phyloP scores from a whole-genome alignment of 225 moss, liverwort and hornwort species.

The Anthoceros angustus region DNA sequence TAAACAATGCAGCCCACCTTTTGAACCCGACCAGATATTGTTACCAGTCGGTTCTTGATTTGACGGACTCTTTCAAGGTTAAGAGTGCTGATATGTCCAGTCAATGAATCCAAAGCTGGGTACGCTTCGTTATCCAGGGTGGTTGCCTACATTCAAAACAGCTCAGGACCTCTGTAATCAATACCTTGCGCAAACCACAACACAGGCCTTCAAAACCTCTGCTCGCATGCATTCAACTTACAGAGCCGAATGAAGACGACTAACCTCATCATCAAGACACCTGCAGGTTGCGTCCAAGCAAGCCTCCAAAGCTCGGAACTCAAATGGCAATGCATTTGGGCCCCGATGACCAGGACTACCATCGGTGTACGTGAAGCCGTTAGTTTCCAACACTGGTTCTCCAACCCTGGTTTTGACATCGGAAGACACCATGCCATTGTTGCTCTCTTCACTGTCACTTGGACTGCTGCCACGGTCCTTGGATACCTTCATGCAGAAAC shows the following conservation, averaged over 20 bases:
- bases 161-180: background rate
- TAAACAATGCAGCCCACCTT: conserved; percentile 33
- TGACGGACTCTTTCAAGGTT: conserved; percentile 95
- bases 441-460: conserved; percentile 70
- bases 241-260: background rate
- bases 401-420: conserved; percentile 15
- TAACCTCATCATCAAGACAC: conserved; percentile 78
- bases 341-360: conserved; percentile 72
- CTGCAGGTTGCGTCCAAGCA: conserved; percentile 97
- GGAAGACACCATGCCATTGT: conserved; percentile 21
- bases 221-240: background rate
- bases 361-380: conserved; percentile 45
- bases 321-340: conserved; percentile 85
- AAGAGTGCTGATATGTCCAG: conserved; percentile 78
- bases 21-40: conserved; percentile 83
- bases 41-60: conserved; percentile 93
- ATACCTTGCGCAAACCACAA: background rate
- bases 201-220: background rate
- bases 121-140: conserved; percentile 77
- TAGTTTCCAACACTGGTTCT: conserved; percentile 14
- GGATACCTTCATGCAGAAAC: conserved; percentile 31
- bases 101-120: conserved; percentile 85
- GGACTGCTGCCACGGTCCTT: conserved; percentile 65
- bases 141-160: conserved; percentile 32
- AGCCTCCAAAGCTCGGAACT: conserved; percentile 94